These are phyloP conservation scores for Penicillium samsonianum DNA, from an alignment of 495 filamentous ascomycete species.

Conservation along the genomic window DNA sequence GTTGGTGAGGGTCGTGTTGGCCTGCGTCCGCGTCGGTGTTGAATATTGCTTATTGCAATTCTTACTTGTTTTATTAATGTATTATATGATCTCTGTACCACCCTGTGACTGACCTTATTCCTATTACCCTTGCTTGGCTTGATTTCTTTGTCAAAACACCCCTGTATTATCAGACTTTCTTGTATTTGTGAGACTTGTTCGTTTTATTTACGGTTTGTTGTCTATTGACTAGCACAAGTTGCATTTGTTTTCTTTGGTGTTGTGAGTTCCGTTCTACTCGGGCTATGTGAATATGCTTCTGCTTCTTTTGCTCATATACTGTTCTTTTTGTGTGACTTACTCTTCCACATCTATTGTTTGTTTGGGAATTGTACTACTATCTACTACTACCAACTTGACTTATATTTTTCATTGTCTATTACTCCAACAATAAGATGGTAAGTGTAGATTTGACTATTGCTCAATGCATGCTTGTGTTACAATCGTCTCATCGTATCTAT, in stretches of 20 bases:
- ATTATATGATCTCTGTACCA: slow-evolving; percentile 28
- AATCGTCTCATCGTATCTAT: neutral
- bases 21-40: slow-evolving; percentile 45
- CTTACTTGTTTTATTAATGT: slow-evolving; percentile 14
- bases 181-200: slow-evolving; percentile 4
- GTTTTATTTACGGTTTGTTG: slow-evolving; percentile 5
- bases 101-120: slow-evolving; percentile 6
- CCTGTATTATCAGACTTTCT: slow-evolving; percentile 27
- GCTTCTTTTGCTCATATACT: slow-evolving; percentile 10
- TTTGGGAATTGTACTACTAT: slow-evolving; percentile 12
- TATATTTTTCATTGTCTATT: neutral
- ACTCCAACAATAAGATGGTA: neutral
- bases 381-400: slow-evolving; percentile 10
- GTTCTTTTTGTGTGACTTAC: neutral
- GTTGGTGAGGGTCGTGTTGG: slow-evolving; percentile 60
- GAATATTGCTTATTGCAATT: slow-evolving; percentile 13
- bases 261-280: slow-evolving; percentile 19
- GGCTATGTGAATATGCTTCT: slow-evolving; percentile 30
- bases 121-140: slow-evolving; percentile 7
- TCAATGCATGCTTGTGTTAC: neutral
- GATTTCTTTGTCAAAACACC: slow-evolving; percentile 17
- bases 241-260: slow-evolving; percentile 8
- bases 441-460: neutral
- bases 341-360: slow-evolving; percentile 1
- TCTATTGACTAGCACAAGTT: slow-evolving; percentile 15